Evolutionary conservation across 306 rosid genomes (phyloP).

Genomic region (Ochetophila trinervis): DNA sequence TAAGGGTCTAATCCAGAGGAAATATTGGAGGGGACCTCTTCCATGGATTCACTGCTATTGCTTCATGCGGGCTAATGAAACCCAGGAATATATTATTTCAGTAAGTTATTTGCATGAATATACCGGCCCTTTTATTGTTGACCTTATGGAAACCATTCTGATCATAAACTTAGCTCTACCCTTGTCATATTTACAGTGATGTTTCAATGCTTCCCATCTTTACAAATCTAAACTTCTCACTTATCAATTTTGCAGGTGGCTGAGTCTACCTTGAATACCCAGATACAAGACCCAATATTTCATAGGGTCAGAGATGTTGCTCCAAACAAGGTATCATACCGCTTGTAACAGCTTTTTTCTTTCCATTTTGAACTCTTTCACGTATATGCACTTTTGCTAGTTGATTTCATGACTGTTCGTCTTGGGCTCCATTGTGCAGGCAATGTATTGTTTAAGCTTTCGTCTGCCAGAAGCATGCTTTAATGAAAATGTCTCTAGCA

Average conservation of each 20-base stretch:
- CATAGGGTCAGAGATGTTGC: slow-evolving; percentile 92
- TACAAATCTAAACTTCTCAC: slow-evolving; percentile 5
- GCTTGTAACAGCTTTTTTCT: background rate
- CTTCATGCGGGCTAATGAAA: slow-evolving; percentile 81
- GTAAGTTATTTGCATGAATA: slow-evolving; percentile 45
- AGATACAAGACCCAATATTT: slow-evolving; percentile 56
- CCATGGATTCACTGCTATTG: slow-evolving; percentile 95
- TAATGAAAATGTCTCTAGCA: slow-evolving; percentile 28
- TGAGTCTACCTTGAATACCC: slow-evolving; percentile 70
- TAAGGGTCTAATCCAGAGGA: slow-evolving; percentile 53
- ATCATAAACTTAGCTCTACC: too few species aligned
- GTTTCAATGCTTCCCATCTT: background rate
- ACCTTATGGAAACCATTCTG: background rate
- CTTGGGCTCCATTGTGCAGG: slow-evolving; percentile 40
- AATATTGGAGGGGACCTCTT: slow-evolving; percentile 70
- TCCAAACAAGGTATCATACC: slow-evolving; percentile 74
- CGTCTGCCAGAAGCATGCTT: slow-evolving; percentile 58
- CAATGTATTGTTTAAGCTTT: slow-evolving; percentile 86
- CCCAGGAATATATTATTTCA: slow-evolving; percentile 53
- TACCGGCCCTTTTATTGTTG: background rate
- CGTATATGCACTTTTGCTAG: background rate
- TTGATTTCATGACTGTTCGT: background rate
- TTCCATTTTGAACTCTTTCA: background rate
- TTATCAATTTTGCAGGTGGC: slow-evolving; percentile 56
- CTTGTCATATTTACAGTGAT: too few species aligned